Evolutionary conservation across 139 green algal genomes (phyloP).

Genomic region (Micractinium conductrix): DNA sequence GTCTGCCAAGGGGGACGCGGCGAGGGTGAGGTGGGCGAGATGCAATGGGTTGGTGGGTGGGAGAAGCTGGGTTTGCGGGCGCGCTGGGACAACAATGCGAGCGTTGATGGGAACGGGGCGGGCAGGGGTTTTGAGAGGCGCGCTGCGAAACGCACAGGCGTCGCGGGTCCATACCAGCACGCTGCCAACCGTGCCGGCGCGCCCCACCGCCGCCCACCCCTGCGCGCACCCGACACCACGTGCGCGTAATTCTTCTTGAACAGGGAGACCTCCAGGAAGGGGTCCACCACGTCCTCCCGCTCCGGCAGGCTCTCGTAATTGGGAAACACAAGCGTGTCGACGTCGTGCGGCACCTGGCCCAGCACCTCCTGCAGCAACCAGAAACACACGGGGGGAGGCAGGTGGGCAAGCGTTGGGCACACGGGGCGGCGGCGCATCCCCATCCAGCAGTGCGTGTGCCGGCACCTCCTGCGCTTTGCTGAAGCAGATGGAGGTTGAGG

Average conservation of each 20-base stretch:
- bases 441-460: background rate
- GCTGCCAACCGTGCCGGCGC: background rate
- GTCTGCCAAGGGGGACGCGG: constrained; percentile 30
- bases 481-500: too few species aligned
- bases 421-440: background rate
- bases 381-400: too few species aligned
- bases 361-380: constrained; percentile 53
- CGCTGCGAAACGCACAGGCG: too few species aligned
- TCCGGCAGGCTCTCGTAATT: constrained; percentile 84
- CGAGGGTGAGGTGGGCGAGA: too few species aligned
- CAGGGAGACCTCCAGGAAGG: constrained; percentile 81
- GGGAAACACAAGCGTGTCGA: constrained; percentile 86
- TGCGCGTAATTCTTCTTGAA: constrained; percentile 88
- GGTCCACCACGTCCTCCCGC: constrained; percentile 65
- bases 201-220: background rate
- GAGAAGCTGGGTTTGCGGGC: too few species aligned
- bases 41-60: too few species aligned
- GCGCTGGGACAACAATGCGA: too few species aligned
- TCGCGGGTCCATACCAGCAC: too few species aligned
- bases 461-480: too few species aligned
- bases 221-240: constrained; percentile 54
- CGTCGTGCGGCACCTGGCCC: constrained; percentile 31
- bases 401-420: too few species aligned
- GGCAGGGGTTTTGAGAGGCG: too few species aligned
- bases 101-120: too few species aligned